phyloP scores from a whole-genome alignment of 1,139 yeast species.

The Hansenula sp. region DNA sequence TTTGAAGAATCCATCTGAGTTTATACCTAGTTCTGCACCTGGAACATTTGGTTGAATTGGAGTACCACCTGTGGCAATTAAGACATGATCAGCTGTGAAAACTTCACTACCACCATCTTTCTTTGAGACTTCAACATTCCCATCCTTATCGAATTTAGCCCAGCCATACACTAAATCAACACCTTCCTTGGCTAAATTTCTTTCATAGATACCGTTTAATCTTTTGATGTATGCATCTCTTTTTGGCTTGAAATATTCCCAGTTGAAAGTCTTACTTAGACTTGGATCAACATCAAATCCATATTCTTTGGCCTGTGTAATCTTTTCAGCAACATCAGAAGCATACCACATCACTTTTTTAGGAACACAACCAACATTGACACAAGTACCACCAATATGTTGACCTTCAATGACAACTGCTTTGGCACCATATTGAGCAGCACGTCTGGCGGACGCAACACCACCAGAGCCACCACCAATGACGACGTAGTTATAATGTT shows the following conservation, averaged over 20 bases:
- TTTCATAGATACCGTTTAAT: conserved; percentile 88
- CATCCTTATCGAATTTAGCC: conserved; percentile 70
- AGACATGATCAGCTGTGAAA: conserved; percentile 75
- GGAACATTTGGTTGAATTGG: conserved; percentile 71
- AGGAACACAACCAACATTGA: conserved; percentile 98
- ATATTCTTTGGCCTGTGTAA: conserved; percentile 73
- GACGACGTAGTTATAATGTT: conserved; percentile 84
- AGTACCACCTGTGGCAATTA: conserved; percentile 92
- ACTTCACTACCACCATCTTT: conserved; percentile 51
- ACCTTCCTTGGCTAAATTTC: conserved; percentile 81
- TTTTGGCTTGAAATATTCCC: conserved; percentile 77
- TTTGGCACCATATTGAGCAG: conserved; percentile 90
- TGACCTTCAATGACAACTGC: conserved; percentile 78
- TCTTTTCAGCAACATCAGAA: conserved; percentile 76
- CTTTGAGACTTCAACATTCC: conserved; percentile 74
- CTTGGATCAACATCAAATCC: conserved; percentile 64
- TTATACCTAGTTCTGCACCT: conserved; percentile 81
- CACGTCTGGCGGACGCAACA: conserved; percentile 95
- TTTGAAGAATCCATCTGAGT: conserved; percentile 89
- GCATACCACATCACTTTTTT: conserved; percentile 99
- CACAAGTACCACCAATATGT: conserved; percentile 96
- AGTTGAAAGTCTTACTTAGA: conserved; percentile 61
- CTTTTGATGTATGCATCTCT: conserved; percentile 88
- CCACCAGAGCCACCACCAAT: conserved; percentile 99
- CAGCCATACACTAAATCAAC: conserved; percentile 87